Percentiles rank a stretch among this genome's conserved stretches.
These are phyloP conservation scores for Flagelloscypha sp. DNA, from an alignment of 768 basidiomycete genomes.

Conservation along the genomic window DNA sequence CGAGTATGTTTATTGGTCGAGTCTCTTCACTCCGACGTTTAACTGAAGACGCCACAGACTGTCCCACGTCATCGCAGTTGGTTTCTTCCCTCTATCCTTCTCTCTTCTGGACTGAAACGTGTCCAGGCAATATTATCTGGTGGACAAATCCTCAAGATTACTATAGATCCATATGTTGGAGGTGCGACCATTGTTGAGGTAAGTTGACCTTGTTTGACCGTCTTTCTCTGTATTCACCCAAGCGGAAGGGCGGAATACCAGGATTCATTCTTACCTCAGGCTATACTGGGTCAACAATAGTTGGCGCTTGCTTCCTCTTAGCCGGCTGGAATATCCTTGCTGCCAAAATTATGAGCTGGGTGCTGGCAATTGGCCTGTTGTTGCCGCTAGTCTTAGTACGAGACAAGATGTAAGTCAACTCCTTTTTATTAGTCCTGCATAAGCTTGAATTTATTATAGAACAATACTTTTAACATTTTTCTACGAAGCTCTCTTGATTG, in stretches of 20 bases:
- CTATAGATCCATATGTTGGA: slow-evolving; percentile 78
- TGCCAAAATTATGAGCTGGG: slow-evolving; percentile 88
- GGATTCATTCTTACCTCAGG: slow-evolving; percentile 68
- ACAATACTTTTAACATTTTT: slow-evolving; percentile 76
- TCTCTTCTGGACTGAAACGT: neutral
- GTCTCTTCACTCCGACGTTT: slow-evolving; percentile 5
- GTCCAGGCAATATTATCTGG: slow-evolving; percentile 71
- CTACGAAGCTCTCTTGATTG: slow-evolving; percentile 82
- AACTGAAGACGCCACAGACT: slow-evolving; percentile 7
- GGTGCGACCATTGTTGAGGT: slow-evolving; percentile 71
- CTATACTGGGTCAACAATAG: slow-evolving; percentile 73
- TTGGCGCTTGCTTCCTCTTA: slow-evolving; percentile 77
- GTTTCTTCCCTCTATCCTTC: neutral
- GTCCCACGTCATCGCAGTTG: neutral
- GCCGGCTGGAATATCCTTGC: slow-evolving; percentile 85
- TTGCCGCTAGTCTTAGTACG: slow-evolving; percentile 79
- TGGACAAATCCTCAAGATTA: slow-evolving; percentile 68
- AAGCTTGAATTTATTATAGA: slow-evolving; percentile 31
- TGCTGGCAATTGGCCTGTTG: slow-evolving; percentile 80
- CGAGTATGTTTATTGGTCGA: slow-evolving; percentile 67
- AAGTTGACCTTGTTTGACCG: too few species aligned
- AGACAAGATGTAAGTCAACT: slow-evolving; percentile 70
- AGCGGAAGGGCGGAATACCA: slow-evolving; percentile 68
- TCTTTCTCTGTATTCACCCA: too few species aligned
- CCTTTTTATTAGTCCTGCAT: neutral